phyloP scores from a whole-genome alignment of 1,284 basidiomycete species.

The Trichosporon ovoides region DNA sequence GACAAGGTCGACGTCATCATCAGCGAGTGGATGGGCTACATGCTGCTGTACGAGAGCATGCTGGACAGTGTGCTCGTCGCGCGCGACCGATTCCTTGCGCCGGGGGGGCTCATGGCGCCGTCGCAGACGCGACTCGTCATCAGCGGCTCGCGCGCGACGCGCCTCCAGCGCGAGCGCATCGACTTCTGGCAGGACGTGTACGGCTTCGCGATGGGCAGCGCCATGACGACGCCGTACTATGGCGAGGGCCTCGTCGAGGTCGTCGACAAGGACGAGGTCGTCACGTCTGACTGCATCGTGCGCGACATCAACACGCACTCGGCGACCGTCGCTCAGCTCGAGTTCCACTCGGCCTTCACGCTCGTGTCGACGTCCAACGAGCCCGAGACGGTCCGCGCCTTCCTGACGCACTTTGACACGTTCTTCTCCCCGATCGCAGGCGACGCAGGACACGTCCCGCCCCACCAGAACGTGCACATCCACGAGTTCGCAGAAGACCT shows the following conservation, averaged over 20 bases:
- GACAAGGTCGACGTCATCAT: conserved; percentile 87
- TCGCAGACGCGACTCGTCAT: conserved; percentile 84
- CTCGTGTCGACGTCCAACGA: conserved; percentile 59
- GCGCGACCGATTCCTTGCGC: conserved; percentile 51
- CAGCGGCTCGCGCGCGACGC: conserved; percentile 67
- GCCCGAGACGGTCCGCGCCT: conserved; percentile 65
- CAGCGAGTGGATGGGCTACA: conserved; percentile 97
- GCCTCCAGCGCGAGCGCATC: conserved; percentile 72
- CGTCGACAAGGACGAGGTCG: conserved; percentile 62
- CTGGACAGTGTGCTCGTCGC: conserved; percentile 76
- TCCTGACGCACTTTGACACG: conserved; percentile 90
- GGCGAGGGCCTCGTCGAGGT: conserved; percentile 78
- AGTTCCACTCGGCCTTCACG: conserved; percentile 70
- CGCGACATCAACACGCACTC: conserved; percentile 67
- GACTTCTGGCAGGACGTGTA: conserved; percentile 89
- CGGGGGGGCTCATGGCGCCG: conserved; percentile 80
- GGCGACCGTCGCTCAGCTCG: conserved; percentile 64
- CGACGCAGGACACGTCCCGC: conserved; percentile 51
- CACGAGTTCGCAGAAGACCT: conserved; percentile 32
- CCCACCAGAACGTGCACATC: conserved; percentile 39
- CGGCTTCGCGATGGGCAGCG: conserved; percentile 71
- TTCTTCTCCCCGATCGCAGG: conserved; percentile 69
- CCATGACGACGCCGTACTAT: conserved; percentile 63
- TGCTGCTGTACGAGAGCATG: conserved; percentile 92
- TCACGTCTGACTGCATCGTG: conserved; percentile 60